Evolutionary conservation across 2,329 filamentous ascomycete genomes (phyloP), one percentile per base, ranked within the genome.

Genomic region (Fusarium anguioides): DNA sequence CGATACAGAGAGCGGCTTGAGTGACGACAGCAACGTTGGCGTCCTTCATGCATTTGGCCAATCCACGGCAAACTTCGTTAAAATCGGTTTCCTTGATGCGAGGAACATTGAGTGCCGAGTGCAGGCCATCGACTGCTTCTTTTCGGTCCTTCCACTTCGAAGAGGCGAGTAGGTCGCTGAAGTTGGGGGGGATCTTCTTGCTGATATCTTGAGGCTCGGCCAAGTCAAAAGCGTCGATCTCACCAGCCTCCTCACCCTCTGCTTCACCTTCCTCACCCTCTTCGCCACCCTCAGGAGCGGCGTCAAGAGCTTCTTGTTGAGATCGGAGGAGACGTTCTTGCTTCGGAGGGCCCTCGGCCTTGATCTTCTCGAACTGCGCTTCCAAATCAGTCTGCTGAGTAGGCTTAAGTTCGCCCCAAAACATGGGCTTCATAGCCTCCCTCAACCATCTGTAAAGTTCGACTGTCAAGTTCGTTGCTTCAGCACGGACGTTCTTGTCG

Each of bases 81-180:
- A 94, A 98, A 53, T 93, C 91, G 8, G 89, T 92, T 71, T 98
- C 95, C 78, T 97, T 96, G 77, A 99, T 97, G 64, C 91, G 87
- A 15, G 95, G 94, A 37, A 96, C 90, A 72, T 97, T 96, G 54
- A 97, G 79, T 5, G 88, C 85, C 15, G 87, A 86, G 71, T 90
- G 91, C 1, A 97, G 84, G 11, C 88, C 93, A 63, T 99, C 96
- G 5, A 98, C 84, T 0, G 92, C 93, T 71, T 99, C 96, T 79
- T 99, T 99, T 64, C 96, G 87, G 70, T 99, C 96, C 76, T 99
- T 99, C 96, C 96, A 99, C 77, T 99, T 99, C 1, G 94, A 90
- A 11, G 95, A 98, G 1, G 87, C 90, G 27, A 99, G 82, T 60
- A 91, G 89, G 21, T 99, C 96, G 68, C 88, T 86, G 68, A 97